Evolutionary conservation across 805 yeast genomes (phyloP).

Genomic region (Saccharomyces eubayanus): DNA sequence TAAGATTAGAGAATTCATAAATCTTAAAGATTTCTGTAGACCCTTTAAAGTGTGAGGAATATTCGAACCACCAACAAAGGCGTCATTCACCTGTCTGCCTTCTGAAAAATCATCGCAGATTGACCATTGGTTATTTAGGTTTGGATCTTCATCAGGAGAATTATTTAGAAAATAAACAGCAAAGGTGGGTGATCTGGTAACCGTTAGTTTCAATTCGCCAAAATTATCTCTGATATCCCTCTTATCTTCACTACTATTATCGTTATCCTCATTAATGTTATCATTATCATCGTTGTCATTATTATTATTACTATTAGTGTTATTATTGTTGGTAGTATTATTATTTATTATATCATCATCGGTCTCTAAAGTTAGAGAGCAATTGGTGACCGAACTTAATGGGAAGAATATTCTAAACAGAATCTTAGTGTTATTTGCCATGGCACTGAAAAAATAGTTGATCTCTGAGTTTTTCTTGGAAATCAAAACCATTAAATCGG

Average conservation of each 20-base stretch:
- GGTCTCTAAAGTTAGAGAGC: slow-evolving; percentile 46
- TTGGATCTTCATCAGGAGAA: slow-evolving; percentile 39
- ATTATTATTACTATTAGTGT: slow-evolving; percentile 2
- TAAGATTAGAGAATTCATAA: slow-evolving; percentile 45
- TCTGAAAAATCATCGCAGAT: slow-evolving; percentile 80
- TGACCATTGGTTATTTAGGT: slow-evolving; percentile 32
- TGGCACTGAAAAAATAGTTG: slow-evolving; percentile 71
- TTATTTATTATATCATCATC: slow-evolving; percentile 19
- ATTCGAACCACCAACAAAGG: slow-evolving; percentile 51
- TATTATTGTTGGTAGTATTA: not conserved
- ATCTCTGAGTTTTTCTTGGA: slow-evolving; percentile 64
- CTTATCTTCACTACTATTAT: slow-evolving; percentile 14
- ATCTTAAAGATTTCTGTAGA: slow-evolving; percentile 40
- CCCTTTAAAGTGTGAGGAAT: slow-evolving; percentile 68
- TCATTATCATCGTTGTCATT: slow-evolving; percentile 15
- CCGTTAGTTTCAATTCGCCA: slow-evolving; percentile 42
- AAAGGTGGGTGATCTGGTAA: slow-evolving; percentile 62
- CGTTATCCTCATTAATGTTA: slow-evolving; percentile 5
- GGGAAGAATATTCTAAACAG: slow-evolving; percentile 69
- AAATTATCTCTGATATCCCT: slow-evolving; percentile 13
- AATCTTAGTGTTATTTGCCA: slow-evolving; percentile 57
- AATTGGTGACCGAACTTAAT: slow-evolving; percentile 47
- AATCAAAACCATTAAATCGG: slow-evolving; percentile 62
- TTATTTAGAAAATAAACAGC: slow-evolving; percentile 62
- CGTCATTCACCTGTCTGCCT: slow-evolving; percentile 70